Evolutionary conservation across 2,329 filamentous ascomycete genomes (phyloP), one percentile per base, ranked within the genome.

Genomic region (Fusarium protoensiforme): DNA sequence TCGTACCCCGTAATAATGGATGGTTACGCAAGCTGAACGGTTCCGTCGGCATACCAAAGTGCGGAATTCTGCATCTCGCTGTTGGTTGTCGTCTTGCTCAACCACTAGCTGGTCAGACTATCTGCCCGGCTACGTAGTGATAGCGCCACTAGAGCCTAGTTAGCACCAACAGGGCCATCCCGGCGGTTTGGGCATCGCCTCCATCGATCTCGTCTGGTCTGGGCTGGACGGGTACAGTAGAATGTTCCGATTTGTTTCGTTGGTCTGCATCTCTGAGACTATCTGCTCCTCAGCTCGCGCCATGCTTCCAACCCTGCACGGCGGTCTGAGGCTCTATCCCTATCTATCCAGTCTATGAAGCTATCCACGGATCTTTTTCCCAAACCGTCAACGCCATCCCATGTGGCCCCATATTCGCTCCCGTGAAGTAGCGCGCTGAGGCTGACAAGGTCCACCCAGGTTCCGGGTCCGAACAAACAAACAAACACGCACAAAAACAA

Each of bases 361-460:
- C 14, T 56, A 66, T 48, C 24, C 39, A 39, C 33, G n/a, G 18
- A 64, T 38, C 20, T 48, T 64, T 35, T 48, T 29, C 53, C 63
- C 35, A 61, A 56, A 51, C 20, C 59, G 36, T 58, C 27, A 54
- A 69, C 39, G 54, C 59, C 65, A 27, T 51, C 58, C 57, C 20
- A 57, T 53, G n/a, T 38, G 27, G 22, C 46, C 66, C n/a, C 51
- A 41, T 22, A 35, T 20, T 53, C 39, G 31, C 22, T 31, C 16
- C 27, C 43, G 13, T 36, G 31, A 10, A 38, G 54, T n/a, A 27
- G 38, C 18, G 33, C 27, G 33, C 27, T 20, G 33, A 29, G 59
- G 43, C 54, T 36, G 43, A 9, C 48, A 58, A 35, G 18, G 29
- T 43, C 27, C 38, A 24, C 16, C 36, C 36, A 27, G 33, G 38